Evolutionary conservation across 768 basidiomycete species (phyloP).

Genomic region (Suillus placidus): DNA sequence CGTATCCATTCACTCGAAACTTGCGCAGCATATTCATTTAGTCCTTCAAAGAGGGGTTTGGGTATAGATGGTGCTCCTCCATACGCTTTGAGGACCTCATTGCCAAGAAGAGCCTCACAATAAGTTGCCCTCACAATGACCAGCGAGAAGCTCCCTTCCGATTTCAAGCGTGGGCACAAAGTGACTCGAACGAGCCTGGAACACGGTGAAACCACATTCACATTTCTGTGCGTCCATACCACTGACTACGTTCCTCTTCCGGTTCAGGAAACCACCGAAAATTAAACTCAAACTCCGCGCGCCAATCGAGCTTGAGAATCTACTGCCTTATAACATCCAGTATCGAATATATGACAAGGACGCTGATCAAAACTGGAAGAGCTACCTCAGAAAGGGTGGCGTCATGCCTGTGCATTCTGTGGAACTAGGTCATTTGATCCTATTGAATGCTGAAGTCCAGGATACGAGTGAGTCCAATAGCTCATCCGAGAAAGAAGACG

Average conservation of each 20-base stretch:
- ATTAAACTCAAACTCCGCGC: conserved; percentile 86
- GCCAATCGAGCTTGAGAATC: conserved; percentile 93
- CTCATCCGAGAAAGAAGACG: not conserved
- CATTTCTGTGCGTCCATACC: not conserved
- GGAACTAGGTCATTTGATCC: conserved; percentile 84
- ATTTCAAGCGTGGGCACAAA: conserved; percentile 89
- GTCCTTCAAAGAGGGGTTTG: conserved; percentile 78
- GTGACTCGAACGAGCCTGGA: conserved; percentile 59
- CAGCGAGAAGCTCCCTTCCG: conserved; percentile 87
- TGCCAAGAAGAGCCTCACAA: conserved; percentile 64
- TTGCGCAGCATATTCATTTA: conserved; percentile 2
- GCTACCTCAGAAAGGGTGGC: conserved; percentile 90
- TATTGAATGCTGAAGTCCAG: conserved; percentile 88
- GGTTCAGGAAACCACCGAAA: conserved; percentile 75
- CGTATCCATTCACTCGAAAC: conserved; percentile 31
- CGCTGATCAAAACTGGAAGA: conserved; percentile 91
- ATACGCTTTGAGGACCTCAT: conserved; percentile 91
- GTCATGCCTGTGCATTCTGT: conserved; percentile 97
- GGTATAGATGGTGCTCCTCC: conserved; percentile 90
- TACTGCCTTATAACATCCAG: conserved; percentile 90
- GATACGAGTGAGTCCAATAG: conserved; percentile 69
- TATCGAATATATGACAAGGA: conserved; percentile 98
- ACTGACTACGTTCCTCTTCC: conserved; percentile 11
- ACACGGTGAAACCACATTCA: conserved; percentile 47
- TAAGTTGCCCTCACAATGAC: conserved; percentile 84